A percentile compares a stretch with the other conserved stretches of the same genome.
These are phyloP conservation scores for Vicia villosa DNA, from an alignment of 306 rosid species.

Conservation along the genomic window DNA sequence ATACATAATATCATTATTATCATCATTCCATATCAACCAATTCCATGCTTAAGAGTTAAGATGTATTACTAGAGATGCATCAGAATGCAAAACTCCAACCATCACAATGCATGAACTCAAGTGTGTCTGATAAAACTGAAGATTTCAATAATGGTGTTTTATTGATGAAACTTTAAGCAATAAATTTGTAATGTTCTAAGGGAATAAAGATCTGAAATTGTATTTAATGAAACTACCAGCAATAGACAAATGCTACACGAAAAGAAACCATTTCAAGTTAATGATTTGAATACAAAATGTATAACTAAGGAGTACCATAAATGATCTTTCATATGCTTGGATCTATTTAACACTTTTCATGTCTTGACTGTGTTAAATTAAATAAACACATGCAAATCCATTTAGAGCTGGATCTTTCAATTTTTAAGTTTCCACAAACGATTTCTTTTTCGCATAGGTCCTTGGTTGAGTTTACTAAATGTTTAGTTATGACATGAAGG, in stretches of 20 bases:
- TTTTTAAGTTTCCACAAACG: neutral
- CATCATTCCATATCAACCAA: neutral
- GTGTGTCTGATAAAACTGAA: neutral
- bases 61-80: neutral
- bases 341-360: slow-evolving; percentile 9
- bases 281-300: neutral
- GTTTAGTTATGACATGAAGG: slow-evolving; percentile 11
- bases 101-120: neutral
- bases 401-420: slow-evolving; percentile 1
- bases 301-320: neutral
- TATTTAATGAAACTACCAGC: slow-evolving; percentile 7
- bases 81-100: slow-evolving; percentile 27
- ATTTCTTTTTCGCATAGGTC: neutral
- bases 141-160: slow-evolving; percentile 10
- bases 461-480: neutral
- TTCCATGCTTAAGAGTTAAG: neutral
- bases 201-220: slow-evolving; percentile 11
- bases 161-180: slow-evolving; percentile 14
- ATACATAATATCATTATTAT: neutral
- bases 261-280: slow-evolving; percentile 23
- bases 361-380: neutral
- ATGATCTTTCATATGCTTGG: slow-evolving; percentile 13
- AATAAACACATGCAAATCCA: slow-evolving; percentile 14
- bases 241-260: slow-evolving; percentile 10
- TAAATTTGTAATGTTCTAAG: slow-evolving; percentile 18